These are phyloP conservation scores for Ceratopteris richardii DNA, from an alignment of 75 land plant genomes.

Conservation along the genomic window DNA sequence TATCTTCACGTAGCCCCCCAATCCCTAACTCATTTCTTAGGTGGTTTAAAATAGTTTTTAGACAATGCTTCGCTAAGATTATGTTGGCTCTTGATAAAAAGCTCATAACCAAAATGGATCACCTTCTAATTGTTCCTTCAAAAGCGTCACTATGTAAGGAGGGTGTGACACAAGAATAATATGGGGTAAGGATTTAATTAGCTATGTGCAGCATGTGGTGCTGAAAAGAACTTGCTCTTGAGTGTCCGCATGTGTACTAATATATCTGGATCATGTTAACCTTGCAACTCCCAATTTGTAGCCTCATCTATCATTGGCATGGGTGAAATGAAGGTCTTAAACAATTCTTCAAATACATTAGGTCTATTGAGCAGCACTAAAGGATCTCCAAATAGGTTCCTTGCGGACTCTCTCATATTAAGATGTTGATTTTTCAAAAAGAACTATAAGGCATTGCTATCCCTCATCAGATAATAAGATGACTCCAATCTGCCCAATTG, in stretches of 20 bases:
- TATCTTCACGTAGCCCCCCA: conserved; percentile 95
- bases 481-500: conserved; percentile 69
- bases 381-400: conserved; percentile 49
- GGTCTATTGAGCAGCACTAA: conserved; percentile 38
- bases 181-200: conserved; percentile 34
- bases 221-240: conserved; percentile 61
- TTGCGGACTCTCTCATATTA: conserved; percentile 55
- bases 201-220: conserved; percentile 38
- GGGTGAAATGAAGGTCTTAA: conserved; percentile 59
- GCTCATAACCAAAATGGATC: conserved; percentile 62
- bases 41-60: conserved; percentile 20
- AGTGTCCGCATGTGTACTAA: conserved; percentile 81
- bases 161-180: conserved; percentile 74
- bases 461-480: conserved; percentile 84
- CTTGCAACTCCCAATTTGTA: conserved; percentile 59
- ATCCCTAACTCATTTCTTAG: conserved; percentile 59
- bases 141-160: conserved; percentile 44
- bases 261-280: conserved; percentile 65
- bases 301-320: conserved; percentile 47
- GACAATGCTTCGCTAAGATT: conserved; percentile 28
- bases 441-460: conserved; percentile 73
- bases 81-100: conserved; percentile 28
- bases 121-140: conserved; percentile 36
- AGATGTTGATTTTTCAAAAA: conserved; percentile 74
- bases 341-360: conserved; percentile 81